A percentile compares a stretch with the other conserved stretches of the same genome.
phyloP scores from a whole-genome alignment of 768 basidiomycete species.

The Hypholoma fasciculare region DNA sequence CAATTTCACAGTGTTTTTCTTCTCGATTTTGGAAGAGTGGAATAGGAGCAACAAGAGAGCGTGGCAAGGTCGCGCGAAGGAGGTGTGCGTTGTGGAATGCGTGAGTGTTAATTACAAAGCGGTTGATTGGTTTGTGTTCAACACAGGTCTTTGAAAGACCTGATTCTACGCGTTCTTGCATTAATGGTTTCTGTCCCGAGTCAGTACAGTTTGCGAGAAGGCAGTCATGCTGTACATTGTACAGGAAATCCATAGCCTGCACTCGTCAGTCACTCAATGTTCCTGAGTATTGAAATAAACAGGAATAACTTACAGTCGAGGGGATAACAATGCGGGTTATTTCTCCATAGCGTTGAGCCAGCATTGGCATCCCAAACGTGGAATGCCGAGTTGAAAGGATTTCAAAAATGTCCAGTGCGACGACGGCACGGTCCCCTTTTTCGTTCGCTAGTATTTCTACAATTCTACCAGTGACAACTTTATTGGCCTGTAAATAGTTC shows the following conservation, averaged over 20 bases:
- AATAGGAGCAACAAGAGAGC: constrained; percentile 9
- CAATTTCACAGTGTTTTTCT: constrained; percentile 9
- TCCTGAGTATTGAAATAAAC: not conserved
- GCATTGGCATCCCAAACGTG: constrained; percentile 21
- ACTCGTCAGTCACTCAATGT: not conserved
- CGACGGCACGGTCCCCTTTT: constrained; percentile 1
- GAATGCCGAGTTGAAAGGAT: constrained; percentile 12
- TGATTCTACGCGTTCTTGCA: constrained; percentile 8
- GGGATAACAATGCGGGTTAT: constrained; percentile 8
- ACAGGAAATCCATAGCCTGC: constrained; percentile 17
- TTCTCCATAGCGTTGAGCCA: constrained; percentile 9
- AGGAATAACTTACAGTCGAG: constrained; percentile 8
- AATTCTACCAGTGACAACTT: constrained; percentile 14
- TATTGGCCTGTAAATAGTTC: not conserved
- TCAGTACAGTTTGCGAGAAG: constrained; percentile 9
- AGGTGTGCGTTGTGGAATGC: constrained; percentile 18
- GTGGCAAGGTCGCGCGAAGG: constrained; percentile 7
- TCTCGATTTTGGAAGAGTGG: not conserved
- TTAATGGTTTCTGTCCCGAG: constrained; percentile 7
- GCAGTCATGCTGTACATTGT: constrained; percentile 25
- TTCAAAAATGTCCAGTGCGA: constrained; percentile 18
- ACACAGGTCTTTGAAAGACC: not conserved
- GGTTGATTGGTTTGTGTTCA: constrained; percentile 13
- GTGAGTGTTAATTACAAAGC: constrained; percentile 16
- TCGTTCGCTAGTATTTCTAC: constrained; percentile 16